phyloP scores from a whole-genome alignment of 768 basidiomycete species.

The Ramaria rubella region DNA sequence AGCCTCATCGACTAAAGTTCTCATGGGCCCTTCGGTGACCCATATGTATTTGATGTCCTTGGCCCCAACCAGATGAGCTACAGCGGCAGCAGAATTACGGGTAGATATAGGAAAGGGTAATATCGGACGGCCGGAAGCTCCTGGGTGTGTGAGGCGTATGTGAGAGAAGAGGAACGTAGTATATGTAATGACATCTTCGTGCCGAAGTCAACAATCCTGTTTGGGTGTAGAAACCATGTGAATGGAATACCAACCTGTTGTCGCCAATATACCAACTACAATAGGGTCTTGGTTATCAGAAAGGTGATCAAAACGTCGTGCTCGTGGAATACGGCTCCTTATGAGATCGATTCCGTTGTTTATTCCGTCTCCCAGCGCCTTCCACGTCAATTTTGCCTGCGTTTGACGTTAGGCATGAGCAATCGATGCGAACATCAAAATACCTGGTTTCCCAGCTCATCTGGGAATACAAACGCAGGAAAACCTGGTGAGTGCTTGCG shows the following conservation, averaged over 20 bases:
- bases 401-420: background rate
- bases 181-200: conserved; percentile 24
- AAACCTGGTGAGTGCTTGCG: conserved; percentile 20
- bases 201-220: background rate
- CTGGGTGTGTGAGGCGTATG: conserved; percentile 15
- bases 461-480: conserved; percentile 28
- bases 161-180: conserved; percentile 14
- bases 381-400: background rate
- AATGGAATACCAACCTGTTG: conserved; percentile 3
- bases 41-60: too few relatives aligned
- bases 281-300: background rate
- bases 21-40: conserved; percentile 19
- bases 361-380: background rate
- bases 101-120: conserved; percentile 29
- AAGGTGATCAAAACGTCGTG: background rate
- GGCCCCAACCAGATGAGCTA: conserved; percentile 28
- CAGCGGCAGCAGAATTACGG: conserved; percentile 28
- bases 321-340: background rate
- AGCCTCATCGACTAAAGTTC: conserved; percentile 15
- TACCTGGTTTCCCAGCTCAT: conserved; percentile 8
- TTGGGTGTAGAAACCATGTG: too few relatives aligned
- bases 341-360: background rate
- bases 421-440: background rate
- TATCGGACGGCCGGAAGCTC: background rate
- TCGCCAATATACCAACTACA: conserved; percentile 12